A percentile compares a stretch with the other conserved stretches of the same genome.
Evolutionary conservation across 371 early-diverging fungal genomes (phyloP).

Genomic region (Dichotomocladium elegans): DNA sequence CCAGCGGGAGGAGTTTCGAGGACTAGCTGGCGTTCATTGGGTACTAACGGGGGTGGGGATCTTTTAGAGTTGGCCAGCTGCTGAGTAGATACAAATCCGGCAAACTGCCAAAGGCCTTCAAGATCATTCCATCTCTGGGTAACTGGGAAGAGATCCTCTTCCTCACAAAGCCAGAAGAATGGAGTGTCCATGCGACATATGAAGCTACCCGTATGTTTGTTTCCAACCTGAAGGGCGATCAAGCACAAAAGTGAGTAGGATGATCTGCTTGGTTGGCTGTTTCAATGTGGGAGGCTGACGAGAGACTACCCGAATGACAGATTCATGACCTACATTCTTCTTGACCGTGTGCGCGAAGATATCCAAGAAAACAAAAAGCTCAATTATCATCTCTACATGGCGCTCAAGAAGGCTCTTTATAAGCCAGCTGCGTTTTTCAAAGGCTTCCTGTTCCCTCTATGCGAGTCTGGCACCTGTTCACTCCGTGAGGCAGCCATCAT

Average conservation of each 20-base stretch:
- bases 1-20: not conserved
- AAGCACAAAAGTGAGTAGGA: constrained; percentile 79
- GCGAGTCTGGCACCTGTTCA: constrained; percentile 93
- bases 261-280: no score
- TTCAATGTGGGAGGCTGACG: constrained; percentile 65
- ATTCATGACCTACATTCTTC: constrained; percentile 80
- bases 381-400: constrained; percentile 93
- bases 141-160: constrained; percentile 97
- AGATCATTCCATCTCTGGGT: constrained; percentile 91
- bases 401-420: constrained; percentile 94
- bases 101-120: constrained; percentile 96
- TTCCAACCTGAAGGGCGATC: constrained; percentile 88
- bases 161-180: constrained; percentile 85
- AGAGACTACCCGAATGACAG: constrained; percentile 11
- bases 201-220: constrained; percentile 96
- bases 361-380: constrained; percentile 93
- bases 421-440: constrained; percentile 98
- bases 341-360: constrained; percentile 92
- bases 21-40: not conserved
- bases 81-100: constrained; percentile 94
- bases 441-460: constrained; percentile 95
- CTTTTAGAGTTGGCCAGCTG: constrained; percentile 80
- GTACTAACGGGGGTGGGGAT: not conserved
- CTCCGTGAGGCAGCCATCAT: constrained; percentile 95
- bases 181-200: constrained; percentile 96